phyloP scores from a whole-genome alignment of 495 filamentous ascomycete genomes.

The Neurospora sp. region DNA sequence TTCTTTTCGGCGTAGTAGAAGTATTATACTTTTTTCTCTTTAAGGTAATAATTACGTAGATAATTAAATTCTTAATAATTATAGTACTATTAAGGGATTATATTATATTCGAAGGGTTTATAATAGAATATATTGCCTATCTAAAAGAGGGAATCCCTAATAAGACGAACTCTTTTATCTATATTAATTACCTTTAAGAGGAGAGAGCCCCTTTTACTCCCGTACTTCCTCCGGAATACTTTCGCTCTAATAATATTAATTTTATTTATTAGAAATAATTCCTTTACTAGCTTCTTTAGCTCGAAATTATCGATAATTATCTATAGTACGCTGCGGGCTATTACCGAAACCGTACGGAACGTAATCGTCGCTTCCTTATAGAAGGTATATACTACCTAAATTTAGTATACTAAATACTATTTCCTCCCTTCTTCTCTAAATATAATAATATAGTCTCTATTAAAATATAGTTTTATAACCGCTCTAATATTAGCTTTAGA shows the following conservation, averaged over 20 bases:
- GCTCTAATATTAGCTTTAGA: no score
- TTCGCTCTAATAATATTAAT: background rate
- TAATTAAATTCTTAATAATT: no score
- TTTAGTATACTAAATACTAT: no score
- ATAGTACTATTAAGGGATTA: no score
- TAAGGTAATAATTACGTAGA: background rate
- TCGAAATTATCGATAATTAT: background rate
- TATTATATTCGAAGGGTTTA: no score
- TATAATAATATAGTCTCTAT: no score
- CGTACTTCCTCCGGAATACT: background rate
- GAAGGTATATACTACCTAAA: no score
- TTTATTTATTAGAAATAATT: background rate
- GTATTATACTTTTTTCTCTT: background rate
- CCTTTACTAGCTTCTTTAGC: fast-evolving
- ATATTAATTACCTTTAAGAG: background rate
- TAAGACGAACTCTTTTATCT: background rate
- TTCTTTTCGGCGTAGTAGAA: background rate
- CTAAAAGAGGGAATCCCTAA: background rate
- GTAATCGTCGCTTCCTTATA: background rate
- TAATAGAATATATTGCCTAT: background rate
- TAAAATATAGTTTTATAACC: no score
- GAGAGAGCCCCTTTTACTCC: background rate
- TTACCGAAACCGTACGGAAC: background rate
- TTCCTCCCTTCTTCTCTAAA: no score
- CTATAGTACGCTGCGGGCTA: background rate